Evolutionary conservation across 2,329 filamentous ascomycete genomes (phyloP), one percentile per base, ranked within the genome.

Genomic region (Ophiostoma angusticollis): DNA sequence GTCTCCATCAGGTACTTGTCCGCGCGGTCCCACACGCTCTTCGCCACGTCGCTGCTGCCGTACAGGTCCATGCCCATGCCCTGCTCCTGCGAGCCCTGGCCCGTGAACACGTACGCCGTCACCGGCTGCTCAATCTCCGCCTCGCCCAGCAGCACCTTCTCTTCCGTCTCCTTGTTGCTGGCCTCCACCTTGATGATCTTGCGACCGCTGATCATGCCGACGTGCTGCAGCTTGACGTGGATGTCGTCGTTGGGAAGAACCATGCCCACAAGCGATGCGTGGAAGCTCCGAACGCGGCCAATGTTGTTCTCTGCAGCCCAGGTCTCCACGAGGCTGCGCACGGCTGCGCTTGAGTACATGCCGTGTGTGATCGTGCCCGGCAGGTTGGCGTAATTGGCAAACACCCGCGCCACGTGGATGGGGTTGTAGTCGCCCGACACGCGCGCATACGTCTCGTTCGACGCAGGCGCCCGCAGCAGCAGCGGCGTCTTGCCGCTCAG

Each of bases 1-100:
- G 94, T 96, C 63, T 96, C 89, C 66, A 96, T 78, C 59, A 98
- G 89, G 59, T 98, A 93, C 63, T 84, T 93, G 64, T 98, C 91
- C 36, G 91, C 93, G 44, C 86, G 78, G 59, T 95, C 91, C 91
- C 91, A 98, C 37, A 98, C 91, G 52, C 94, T 89, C 66, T 86
- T 87, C 46, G 91, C 93, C 16, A 98, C 91, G 27, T 80, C 68
- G 58, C 91, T 96, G 70, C 80, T 93, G 54, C 72, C 81, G 59
- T 98, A 98, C 37, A 98, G 72, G 55, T 96, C 91, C 91, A 98
- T 98, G 63, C 91, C 91, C 91, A 98, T 98, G 46, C 91, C 91
- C 61, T 98, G 91, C 62, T 98, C 91, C 61, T 98, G 93, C 36
- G 87, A 95, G 52, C 91, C 91, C 62, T 98, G 91, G 40, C 91